Percentiles rank a stretch among this genome's conserved stretches.
phyloP scores from a whole-genome alignment of 768 basidiomycete genomes.

The Termitomyces sp. region DNA sequence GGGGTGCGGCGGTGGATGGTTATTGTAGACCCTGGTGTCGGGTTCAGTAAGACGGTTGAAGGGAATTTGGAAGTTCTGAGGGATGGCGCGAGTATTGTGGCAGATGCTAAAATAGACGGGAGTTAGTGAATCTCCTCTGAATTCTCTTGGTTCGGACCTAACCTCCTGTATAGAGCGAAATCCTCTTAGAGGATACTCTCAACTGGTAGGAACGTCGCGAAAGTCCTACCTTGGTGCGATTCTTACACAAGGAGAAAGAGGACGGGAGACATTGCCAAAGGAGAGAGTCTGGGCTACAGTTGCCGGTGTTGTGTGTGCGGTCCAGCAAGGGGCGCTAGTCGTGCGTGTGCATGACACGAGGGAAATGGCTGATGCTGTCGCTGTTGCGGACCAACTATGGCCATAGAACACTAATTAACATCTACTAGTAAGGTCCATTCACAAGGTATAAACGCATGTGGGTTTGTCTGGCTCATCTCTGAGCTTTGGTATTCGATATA shows the following conservation, averaged over 20 bases:
- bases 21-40: constrained; percentile 88
- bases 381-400: constrained; percentile 64
- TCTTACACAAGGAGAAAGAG: constrained; percentile 46
- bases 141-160: background rate
- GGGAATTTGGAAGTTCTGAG: constrained; percentile 73
- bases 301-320: constrained; percentile 67
- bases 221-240: constrained; percentile 83
- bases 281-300: constrained; percentile 81
- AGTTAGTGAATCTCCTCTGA: constrained; percentile 17
- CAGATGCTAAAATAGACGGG: constrained; percentile 29
- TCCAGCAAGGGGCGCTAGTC: constrained; percentile 68
- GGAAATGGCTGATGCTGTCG: constrained; percentile 72
- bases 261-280: constrained; percentile 53
- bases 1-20: constrained; percentile 87
- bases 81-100: constrained; percentile 41
- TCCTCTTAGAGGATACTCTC: constrained; percentile 54
- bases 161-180: constrained; percentile 30
- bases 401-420: constrained; percentile 1
- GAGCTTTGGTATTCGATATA: too few species aligned
- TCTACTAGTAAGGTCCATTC: too few species aligned
- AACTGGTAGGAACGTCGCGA: constrained; percentile 74
- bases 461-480: too few species aligned
- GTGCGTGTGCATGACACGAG: constrained; percentile 82
- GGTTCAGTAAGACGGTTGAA: constrained; percentile 84
- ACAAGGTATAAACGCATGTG: too few species aligned